Percentiles rank a stretch among this genome's conserved stretches.
Evolutionary conservation across 441 rosid species (phyloP).

Genomic region (Geranium incanum): DNA sequence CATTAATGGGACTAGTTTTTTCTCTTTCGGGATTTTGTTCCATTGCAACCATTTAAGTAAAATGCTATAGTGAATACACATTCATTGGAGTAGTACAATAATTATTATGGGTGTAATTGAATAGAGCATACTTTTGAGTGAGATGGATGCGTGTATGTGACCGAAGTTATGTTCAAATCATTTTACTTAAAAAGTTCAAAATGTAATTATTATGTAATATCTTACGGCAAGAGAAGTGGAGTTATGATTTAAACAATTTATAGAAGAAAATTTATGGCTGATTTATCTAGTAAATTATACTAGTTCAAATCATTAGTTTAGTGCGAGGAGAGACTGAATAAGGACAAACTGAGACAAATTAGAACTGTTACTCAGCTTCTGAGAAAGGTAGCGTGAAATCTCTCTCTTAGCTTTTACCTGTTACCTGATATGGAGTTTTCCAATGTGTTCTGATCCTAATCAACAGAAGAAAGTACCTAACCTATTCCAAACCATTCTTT

Average conservation of each 20-base stretch:
- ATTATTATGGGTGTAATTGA: background rate
- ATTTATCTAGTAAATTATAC: background rate
- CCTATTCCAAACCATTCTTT: background rate
- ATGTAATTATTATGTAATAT: background rate
- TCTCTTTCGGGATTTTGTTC: background rate
- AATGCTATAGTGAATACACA: background rate
- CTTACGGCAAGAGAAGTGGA: background rate
- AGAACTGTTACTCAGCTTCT: background rate
- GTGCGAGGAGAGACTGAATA: background rate
- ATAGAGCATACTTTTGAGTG: background rate
- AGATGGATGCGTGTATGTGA: background rate
- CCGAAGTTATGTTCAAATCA: background rate
- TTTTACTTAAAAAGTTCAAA: background rate
- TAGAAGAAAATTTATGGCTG: background rate
- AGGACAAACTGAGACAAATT: conserved; percentile 1
- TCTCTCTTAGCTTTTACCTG: background rate
- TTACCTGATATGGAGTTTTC: background rate
- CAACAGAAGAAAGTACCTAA: background rate
- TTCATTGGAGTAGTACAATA: background rate
- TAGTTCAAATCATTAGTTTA: background rate
- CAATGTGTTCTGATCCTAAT: background rate
- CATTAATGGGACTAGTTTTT: background rate
- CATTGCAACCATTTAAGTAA: background rate
- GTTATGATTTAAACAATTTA: background rate
- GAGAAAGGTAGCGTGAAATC: background rate